These are phyloP conservation scores for Arabidopsis suecica DNA, from an alignment of 345 rosid genomes.

Conservation along the genomic window DNA sequence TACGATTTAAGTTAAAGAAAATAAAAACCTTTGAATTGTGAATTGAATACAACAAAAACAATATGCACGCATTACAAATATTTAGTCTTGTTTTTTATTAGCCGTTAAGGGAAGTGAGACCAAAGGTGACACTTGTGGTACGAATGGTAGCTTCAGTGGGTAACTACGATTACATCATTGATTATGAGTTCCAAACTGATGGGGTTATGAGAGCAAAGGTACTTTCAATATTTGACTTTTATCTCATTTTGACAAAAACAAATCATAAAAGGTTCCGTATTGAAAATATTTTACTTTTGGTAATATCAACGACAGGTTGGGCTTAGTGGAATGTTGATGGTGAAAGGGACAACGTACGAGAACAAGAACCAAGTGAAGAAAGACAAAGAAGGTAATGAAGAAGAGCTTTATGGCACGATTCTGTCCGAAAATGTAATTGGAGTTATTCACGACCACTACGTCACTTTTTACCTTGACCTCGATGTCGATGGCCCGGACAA, in stretches of 20 bases:
- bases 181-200: constrained; percentile 77
- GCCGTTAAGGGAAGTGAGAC: constrained; percentile 59
- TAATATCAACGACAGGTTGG: constrained; percentile 48
- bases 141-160: constrained; percentile 67
- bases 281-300: neutral
- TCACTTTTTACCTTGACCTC: constrained; percentile 63
- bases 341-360: constrained; percentile 55
- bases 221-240: neutral
- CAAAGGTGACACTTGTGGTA: constrained; percentile 67
- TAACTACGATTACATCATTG: constrained; percentile 67
- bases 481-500: constrained; percentile 63
- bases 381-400: constrained; percentile 46
- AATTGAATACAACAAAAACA: no score
- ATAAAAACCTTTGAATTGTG: no score
- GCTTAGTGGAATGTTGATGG: constrained; percentile 72
- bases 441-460: constrained; percentile 69
- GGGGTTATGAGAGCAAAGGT: constrained; percentile 67
- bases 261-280: neutral
- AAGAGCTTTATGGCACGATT: constrained; percentile 50
- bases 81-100: neutral
- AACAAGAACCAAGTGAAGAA: constrained; percentile 46
- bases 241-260: neutral
- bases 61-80: no score
- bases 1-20: neutral
- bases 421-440: constrained; percentile 66